Base-by-base conservation (phyloP, 768 basidiomycete species). In the Cystobasidium ongulense region DNA sequence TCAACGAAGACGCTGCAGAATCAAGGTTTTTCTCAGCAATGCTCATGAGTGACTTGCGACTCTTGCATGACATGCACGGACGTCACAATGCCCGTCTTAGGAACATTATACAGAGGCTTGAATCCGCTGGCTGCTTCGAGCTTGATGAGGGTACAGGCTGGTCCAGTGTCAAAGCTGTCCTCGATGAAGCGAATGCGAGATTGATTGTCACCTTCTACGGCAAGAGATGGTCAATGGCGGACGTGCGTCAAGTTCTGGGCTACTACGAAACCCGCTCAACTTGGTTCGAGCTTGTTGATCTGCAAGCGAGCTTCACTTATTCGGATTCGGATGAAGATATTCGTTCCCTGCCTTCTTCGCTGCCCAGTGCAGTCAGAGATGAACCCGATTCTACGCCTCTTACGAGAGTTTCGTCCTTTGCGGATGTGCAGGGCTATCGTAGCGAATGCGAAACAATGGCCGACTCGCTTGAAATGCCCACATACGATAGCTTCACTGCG, bases 1-100 rank as follows among this genome's bases (percentile, higher is more conserved):
- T 71, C 35, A 61, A 54, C n/a, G 41, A 54, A 35, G 54, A 38
- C n/a, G 53, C 53, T 36, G 52, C 59, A 33, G 68, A 61, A 1
- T 36, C 36, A n/a, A 2, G 43, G n/a, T 59, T 71, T 53, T 71
- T 71, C 68, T 57, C 53, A 10, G 53, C 68, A 1, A 31, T 71
- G 27, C 68, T 71, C 52, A 71, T 71, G 68, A 71, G 68, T 35
- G 68, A 71, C 27, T 35, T 71, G 2, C 68, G 68, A 36, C 27
- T 71, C 7, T 33, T 71, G 35, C 29, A 36, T n/a, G 68, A 71
- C 21, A 52, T 71, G 7, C 38, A 71, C 25, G 68, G 53, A 10
- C 33, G 35, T 31, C 68, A 71, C 54, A 46, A 71, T 57, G 68
- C 68, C 17, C 52, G 54, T 11, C 25, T 71, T n/a, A 23, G 68